phyloP scores from a whole-genome alignment of 2,329 filamentous ascomycete species.

The Botrytis paeoniae region DNA sequence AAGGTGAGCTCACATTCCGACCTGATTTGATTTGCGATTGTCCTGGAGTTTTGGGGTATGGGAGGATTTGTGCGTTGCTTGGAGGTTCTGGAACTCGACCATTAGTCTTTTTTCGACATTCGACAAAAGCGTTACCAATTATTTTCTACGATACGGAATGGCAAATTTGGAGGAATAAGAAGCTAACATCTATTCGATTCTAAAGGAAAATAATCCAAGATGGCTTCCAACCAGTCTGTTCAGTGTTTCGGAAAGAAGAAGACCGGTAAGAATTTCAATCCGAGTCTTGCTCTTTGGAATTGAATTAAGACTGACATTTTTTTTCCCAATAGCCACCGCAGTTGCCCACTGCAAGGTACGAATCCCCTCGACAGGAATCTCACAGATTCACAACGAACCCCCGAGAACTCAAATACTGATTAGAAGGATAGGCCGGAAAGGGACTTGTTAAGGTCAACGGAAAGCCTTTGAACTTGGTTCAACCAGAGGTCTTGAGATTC shows the following conservation, averaged over 20 bases:
- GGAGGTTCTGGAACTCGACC: constrained; percentile 9
- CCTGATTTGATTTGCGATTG: not conserved
- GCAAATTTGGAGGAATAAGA: constrained; percentile 6
- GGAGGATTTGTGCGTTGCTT: constrained; percentile 3
- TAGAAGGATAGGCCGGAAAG: constrained; percentile 59
- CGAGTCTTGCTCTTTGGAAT: constrained; percentile 21
- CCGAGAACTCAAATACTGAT: constrained; percentile 22
- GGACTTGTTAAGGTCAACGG: constrained; percentile 99
- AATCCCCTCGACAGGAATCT: constrained; percentile 18
- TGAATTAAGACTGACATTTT: constrained; percentile 37
- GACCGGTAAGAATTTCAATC: constrained; percentile 43
- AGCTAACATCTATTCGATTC: constrained; percentile 12
- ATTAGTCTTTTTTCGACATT: not conserved
- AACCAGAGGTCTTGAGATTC: constrained; percentile 96
- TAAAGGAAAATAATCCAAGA: constrained; percentile 27
- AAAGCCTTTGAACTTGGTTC: constrained; percentile 87
- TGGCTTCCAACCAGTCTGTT: constrained; percentile 71
- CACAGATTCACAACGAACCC: not conserved
- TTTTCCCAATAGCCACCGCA: constrained; percentile 52
- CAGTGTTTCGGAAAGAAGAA: constrained; percentile 99
- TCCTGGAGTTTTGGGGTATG: not conserved
- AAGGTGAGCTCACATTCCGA: constrained; percentile 18
- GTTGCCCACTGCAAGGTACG: constrained; percentile 78
- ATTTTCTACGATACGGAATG: not conserved
- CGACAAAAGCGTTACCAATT: not conserved